Evolutionary conservation across 208 protist species (phyloP), one percentile per base, ranked within the genome.

Genomic region (Willaertia magna): DNA sequence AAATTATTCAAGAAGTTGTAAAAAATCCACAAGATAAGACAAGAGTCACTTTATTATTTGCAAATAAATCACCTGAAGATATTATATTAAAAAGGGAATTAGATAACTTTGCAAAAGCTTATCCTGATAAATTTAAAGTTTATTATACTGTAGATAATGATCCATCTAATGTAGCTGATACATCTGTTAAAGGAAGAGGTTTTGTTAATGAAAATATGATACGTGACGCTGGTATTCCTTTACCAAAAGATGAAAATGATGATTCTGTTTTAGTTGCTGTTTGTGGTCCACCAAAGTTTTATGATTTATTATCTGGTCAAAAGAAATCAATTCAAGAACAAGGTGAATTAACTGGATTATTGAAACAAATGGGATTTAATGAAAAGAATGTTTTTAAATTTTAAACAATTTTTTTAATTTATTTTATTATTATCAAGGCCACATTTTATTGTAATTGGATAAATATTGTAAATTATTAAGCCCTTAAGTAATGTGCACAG

Each of bases 101-200:
- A 14, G 96, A 97, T 86, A 92, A 93, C 74, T 84, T 96, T 30
- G 95, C 94, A 90, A 91, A 95, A 85, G 84, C 87, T 12, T 92
- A 96, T 89, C 94, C 95, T 20, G 88, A 96, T 81, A 88, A 91
- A 67, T 97, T 98, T 88, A 93, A 95, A 44, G 91, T 95, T 0
- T 96, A 95, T 89, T 97, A 95, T 90, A 94, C 95, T 47, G 91
- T 98, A 30, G 93, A 94, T 76, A 90, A 93, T 78, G 92, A 94
- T 18, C 93, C 93, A n/a, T 26, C 40, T 76, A 0, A 34, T 1
- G 34, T 0, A 11, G 76, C n/a, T 51, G 34, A 47, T 34, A 48
- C 75, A 0, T 90, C 86, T 78, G 87, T 43, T 52, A 20, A 85
- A 51, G 82, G 47, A 51, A 42, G 18, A 42, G 82, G 82, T 42